Conservation (phyloP, 306 rosid species). For the Citrullus amarus region DNA sequence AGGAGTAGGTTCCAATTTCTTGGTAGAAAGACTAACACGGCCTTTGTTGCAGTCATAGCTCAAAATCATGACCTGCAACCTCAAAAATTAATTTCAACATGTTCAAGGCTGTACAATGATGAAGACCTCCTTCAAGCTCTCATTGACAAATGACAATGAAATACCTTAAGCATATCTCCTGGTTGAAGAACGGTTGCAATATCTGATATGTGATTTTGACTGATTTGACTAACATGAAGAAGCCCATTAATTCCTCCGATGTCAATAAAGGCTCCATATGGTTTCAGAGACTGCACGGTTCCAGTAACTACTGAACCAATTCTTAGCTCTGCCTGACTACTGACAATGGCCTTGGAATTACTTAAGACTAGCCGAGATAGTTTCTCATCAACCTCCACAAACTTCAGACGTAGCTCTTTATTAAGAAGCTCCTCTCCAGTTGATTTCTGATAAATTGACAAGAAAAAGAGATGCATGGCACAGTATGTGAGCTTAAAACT, state of each 20-base stretch:
- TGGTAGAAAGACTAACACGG: slow-evolving; percentile 89
- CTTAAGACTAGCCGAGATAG: slow-evolving; percentile 78
- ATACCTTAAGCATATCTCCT: slow-evolving; percentile 84
- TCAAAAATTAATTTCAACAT: slow-evolving; percentile 13
- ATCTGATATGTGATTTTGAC: slow-evolving; percentile 87
- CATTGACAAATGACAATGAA: slow-evolving; percentile 5
- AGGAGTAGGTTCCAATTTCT: slow-evolving; percentile 94
- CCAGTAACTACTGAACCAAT: slow-evolving; percentile 90
- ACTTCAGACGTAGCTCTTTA: slow-evolving; percentile 72
- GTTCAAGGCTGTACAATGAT: background rate
- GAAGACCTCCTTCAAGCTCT: background rate
- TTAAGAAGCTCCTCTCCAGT: slow-evolving; percentile 77
- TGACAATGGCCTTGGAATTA: slow-evolving; percentile 87
- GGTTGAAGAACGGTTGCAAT: slow-evolving; percentile 83
- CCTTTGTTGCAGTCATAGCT: slow-evolving; percentile 93
- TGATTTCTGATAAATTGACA: slow-evolving; percentile 35
- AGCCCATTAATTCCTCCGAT: slow-evolving; percentile 95
- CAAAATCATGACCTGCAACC: slow-evolving; percentile 81
- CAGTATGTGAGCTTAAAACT: background rate
- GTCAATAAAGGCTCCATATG: slow-evolving; percentile 88
- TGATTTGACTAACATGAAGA: slow-evolving; percentile 97
- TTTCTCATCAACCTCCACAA: slow-evolving; percentile 89
- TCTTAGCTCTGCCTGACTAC: slow-evolving; percentile 76
- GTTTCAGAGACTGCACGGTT: slow-evolving; percentile 76
- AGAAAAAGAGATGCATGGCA: background rate